Percentiles rank a stretch among this genome's conserved stretches.
These are phyloP conservation scores for Puccinia hordei DNA, from an alignment of 1,284 basidiomycete genomes.

Conservation along the genomic window DNA sequence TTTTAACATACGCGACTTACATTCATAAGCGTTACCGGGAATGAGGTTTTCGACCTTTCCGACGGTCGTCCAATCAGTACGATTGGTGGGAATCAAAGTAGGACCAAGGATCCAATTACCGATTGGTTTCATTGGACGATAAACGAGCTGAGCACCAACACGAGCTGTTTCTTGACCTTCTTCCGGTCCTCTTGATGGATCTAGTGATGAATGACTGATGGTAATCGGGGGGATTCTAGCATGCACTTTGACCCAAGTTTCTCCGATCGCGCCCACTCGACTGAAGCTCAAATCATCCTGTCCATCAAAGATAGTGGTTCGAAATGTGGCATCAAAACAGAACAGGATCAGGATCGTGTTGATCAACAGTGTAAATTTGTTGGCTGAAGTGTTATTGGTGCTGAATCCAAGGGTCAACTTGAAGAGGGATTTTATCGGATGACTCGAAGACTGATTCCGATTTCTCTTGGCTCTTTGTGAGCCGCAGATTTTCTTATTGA, in stretches of 20 bases:
- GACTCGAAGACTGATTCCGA: neutral
- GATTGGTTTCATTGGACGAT: slow-evolving; percentile 45
- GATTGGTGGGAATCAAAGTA: slow-evolving; percentile 24
- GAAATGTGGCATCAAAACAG: slow-evolving; percentile 64
- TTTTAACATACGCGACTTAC: neutral
- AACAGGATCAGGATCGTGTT: slow-evolving; percentile 66
- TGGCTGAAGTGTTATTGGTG: neutral
- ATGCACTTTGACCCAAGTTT: slow-evolving; percentile 67
- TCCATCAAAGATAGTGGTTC: slow-evolving; percentile 65
- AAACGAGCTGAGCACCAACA: slow-evolving; percentile 33
- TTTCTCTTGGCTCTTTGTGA: slow-evolving; percentile 4
- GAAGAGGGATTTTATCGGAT: slow-evolving; percentile 51
- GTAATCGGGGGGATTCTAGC: slow-evolving; percentile 65
- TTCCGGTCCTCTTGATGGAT: neutral
- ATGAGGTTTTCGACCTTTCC: slow-evolving; percentile 38
- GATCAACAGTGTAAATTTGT: slow-evolving; percentile 43
- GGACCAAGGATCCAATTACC: slow-evolving; percentile 32
- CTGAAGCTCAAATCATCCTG: slow-evolving; percentile 67
- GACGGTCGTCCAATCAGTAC: slow-evolving; percentile 42
- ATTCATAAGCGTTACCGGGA: slow-evolving; percentile 38
- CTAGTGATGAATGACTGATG: neutral
- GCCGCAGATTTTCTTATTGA: neutral
- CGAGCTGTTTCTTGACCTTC: neutral
- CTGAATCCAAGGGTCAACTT: slow-evolving; percentile 50
- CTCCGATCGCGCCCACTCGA: slow-evolving; percentile 70